Conservation (phyloP, 2,329 filamentous ascomycete genomes). For the Scedosporium boydii region DNA sequence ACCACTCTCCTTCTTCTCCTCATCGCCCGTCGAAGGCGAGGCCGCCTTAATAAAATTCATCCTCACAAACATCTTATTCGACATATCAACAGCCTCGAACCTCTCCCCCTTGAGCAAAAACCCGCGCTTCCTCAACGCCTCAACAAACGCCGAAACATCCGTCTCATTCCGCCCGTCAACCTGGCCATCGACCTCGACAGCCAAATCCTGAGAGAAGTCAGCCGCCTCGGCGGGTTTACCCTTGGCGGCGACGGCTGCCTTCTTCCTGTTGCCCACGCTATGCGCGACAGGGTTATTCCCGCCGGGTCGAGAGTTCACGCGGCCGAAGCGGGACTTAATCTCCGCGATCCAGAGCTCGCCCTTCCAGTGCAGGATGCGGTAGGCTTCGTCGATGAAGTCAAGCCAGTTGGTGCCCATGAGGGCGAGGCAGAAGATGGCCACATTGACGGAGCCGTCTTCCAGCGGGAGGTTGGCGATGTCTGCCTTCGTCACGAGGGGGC, state of each 20-base stretch:
- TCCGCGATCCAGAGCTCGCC: constrained; percentile 96
- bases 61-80: constrained; percentile 97
- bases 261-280: constrained; percentile 62
- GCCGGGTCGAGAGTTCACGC: constrained; percentile 11
- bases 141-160: constrained; percentile 78
- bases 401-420: constrained; percentile 99
- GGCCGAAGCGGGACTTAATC: constrained; percentile 78
- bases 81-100: constrained; percentile 59
- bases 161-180: constrained; percentile 61
- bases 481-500: constrained; percentile 69
- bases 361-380: constrained; percentile 81
- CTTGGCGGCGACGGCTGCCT: constrained; percentile 35
- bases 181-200: constrained; percentile 61
- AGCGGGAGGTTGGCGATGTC: constrained; percentile 83
- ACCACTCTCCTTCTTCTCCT: constrained; percentile 45
- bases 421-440: constrained; percentile 90
- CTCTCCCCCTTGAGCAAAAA: constrained; percentile 66
- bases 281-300: constrained; percentile 42
- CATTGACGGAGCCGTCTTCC: constrained; percentile 63
- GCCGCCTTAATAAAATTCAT: constrained; percentile 90
- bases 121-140: constrained; percentile 69
- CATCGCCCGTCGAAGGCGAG: constrained; percentile 66
- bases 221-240: constrained; percentile 36
- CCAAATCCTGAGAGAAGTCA: constrained; percentile 45
- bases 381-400: constrained; percentile 91